Evolutionary conservation across 305 asterid genomes (phyloP), one percentile per base, ranked within the genome.

Genomic region (Fraxinus baroniana): DNA sequence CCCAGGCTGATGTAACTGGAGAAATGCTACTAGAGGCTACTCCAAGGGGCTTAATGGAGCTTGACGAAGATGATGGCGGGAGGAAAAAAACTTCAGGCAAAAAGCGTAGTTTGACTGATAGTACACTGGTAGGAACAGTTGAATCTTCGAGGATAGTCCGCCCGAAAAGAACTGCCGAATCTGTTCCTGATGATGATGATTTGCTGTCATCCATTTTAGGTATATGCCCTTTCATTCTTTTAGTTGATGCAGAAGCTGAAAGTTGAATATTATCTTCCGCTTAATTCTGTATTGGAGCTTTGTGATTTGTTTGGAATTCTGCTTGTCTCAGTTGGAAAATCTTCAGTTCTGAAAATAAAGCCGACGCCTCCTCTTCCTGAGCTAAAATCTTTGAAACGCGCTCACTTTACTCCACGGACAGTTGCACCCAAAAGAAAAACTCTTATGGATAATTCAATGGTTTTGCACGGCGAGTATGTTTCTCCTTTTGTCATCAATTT

Each of bases 151-250:
- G 97, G 86, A 87, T 89, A 84, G 90, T 90, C 78, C 90, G 87
- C 82, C 77, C 78, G 70, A 93, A 87, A 88, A 89, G 83, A 87
- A 87, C 91, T 6, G 80, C 85, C 28, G 93, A 87, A 80, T 87
- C 93, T 76, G 83, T 93, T 85, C 98, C 98, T 15, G 92, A 92
- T 86, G 98, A 93, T 81, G 95, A 91, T 82, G 98, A 95, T 91
- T 84, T 93, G 87, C 86, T 95, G 85, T 95, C 98, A 79, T 95
- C 98, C 80, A 95, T 95, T 86, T 91, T 95, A 88, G 98, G 98
- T 95, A 90, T 37, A 71, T 82, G 18, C 6, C 33, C 78, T 82
- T 78, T 66, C 80, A 62, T 68, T 68, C 39, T 30, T 68, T 12
- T 68, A 26, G 39, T 68, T 68, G 75, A 68, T 68, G 39, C 75